Percentiles rank a stretch among this genome's conserved stretches.
Conservation (phyloP, 2,329 filamentous ascomycete genomes). For the Venturia pyrina region DNA sequence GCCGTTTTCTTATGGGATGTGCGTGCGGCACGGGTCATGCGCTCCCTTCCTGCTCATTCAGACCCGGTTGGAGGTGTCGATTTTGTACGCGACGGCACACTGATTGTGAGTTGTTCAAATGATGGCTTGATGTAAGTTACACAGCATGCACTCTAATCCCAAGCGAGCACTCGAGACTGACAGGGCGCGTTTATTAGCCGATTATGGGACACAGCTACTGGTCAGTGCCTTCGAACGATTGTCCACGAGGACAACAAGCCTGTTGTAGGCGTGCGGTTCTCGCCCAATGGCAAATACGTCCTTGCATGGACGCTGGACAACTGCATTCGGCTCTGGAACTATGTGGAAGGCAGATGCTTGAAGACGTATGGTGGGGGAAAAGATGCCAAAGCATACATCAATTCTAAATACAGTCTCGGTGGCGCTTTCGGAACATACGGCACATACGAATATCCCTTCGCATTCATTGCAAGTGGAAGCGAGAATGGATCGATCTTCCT, state of each 20-base stretch:
- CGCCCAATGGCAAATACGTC: constrained; percentile 87
- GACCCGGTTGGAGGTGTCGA: constrained; percentile 92
- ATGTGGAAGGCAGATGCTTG: constrained; percentile 78
- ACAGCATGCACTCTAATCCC: constrained; percentile 12
- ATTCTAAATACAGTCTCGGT: constrained; percentile 73
- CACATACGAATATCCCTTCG: constrained; percentile 17
- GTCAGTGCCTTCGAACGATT: constrained; percentile 87
- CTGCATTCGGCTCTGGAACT: constrained; percentile 88
- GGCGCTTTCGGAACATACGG: constrained; percentile 69
- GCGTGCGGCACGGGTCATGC: constrained; percentile 75
- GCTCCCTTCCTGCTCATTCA: constrained; percentile 83
- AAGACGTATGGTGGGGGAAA: constrained; percentile 62
- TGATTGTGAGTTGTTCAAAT: constrained; percentile 83
- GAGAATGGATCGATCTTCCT: constrained; percentile 78
- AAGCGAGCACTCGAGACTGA: background rate
- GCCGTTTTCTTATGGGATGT: constrained; percentile 97
- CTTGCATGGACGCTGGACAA: constrained; percentile 87
- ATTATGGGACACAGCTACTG: constrained; percentile 92
- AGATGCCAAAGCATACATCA: constrained; percentile 63
- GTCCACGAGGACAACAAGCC: constrained; percentile 94
- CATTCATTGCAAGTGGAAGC: constrained; percentile 72
- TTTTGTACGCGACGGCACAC: constrained; percentile 82
- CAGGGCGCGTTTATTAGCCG: constrained; percentile 40
- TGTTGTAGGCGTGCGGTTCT: constrained; percentile 82
- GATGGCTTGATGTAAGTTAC: constrained; percentile 70